Evolutionary conservation across 495 filamentous ascomycete species (phyloP), one percentile per base, ranked within the genome.

Genomic region (Penicillium fimorum): DNA sequence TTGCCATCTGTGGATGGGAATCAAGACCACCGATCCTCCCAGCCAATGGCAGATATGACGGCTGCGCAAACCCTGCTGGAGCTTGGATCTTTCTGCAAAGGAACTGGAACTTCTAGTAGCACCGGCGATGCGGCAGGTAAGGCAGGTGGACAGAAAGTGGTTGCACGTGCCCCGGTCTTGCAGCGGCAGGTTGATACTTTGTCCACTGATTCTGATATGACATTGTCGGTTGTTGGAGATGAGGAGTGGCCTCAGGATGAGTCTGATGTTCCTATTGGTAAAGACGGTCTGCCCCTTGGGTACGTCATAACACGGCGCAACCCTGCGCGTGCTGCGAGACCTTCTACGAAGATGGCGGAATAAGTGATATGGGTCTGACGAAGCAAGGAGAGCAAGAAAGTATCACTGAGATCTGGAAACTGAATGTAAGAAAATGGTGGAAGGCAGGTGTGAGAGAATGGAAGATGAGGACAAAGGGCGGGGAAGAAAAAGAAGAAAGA

Each of bases 301-400:
- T 54, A 54, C 7, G 15, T 37, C 4, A 46, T 54, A 30, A 35
- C 53, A 11, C 45, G 57, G 6, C 48, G 58, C 2, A 61, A 61
- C 27, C 58, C 58, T 12, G 10, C 17, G 20, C 58, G 58, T 17
- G 32, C 20, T 25, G 58, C 58, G 11, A 47, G 58, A 22, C 54
- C 54, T 27, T 35, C 47, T 2, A 15, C 47, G 18, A 33, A 33
- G 17, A 45, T 57, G 55, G 22, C 40, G 20, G 44, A 44, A 22
- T 56, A 37, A 55, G 13, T 42, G 17, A 0, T 32, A 8, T 10
- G 24, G 22, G 20, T 27, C 1, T 29, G 9, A 12, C 7, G n/a
- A 20, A 22, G 12, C 38, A 10, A 12, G 2, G 5, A 17, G 8
- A 47, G 25, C 5, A 37, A 17, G 15, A 8, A 38, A 17, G 7